Evolutionary conservation across 176 grass and related monocot species (phyloP), one percentile per base, ranked within the genome.

Genomic region (Aegilops bicornis): DNA sequence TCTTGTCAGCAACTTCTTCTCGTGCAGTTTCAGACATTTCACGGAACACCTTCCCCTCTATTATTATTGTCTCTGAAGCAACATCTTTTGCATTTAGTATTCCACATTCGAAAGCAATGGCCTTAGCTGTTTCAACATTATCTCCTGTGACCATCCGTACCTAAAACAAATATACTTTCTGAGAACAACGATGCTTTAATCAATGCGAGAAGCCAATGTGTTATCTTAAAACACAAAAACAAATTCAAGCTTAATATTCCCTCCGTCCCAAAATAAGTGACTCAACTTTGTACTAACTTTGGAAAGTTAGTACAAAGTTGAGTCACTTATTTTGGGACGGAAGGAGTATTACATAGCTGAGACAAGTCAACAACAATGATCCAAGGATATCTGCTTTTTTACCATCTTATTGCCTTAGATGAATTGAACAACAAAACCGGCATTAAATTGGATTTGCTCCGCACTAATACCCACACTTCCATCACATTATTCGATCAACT

Each of bases 31-130:
- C 83, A 50, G 86, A 84, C 73, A 91, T 67, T 83, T 76, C 89
- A 71, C 86, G 88, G 39, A 94, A 94, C 73, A 59, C 79, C 83
- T 69, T 89, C 20, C 92, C 92, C 81, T 94, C 92, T 63, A 91
- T 94, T 63, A 94, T 13, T 30, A 50, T 69, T 63, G 89, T 83
- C 78, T 94, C 79, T 42, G 36, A 72, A 23, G 10, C 37, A 32
- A 69, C 58, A 56, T 37, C 43, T 19, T 70, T 32, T 45, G 78
- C 39, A 14, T 79, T 47, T 45, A 94, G 83, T 88, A 94, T 94
- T 56, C 92, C 92, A 86, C 92, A 94, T 79, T 91, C 92, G 10
- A 91, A 71, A 32, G 92, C 92, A 67, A 94, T 94, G 62, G 92
- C 85, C 35, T 72, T 72, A 24, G 69, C 69, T 72, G 69, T 72